Conservation (phyloP, 2,329 filamentous ascomycete genomes). For the Ascochyta viciae-villosae region DNA sequence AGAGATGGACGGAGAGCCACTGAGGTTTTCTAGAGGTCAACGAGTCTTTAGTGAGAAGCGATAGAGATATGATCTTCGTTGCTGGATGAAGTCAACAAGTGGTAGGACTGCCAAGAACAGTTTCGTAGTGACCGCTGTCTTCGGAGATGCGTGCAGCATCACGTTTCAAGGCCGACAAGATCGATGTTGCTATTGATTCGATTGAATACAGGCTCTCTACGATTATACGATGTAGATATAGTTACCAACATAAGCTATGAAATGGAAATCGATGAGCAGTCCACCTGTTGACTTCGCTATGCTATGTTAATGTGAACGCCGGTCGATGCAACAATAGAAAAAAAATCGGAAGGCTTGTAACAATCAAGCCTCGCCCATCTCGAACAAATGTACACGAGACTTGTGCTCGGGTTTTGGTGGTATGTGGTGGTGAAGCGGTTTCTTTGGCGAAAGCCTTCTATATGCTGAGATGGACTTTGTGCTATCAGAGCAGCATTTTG, state of each 20-base stretch:
- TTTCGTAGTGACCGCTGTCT: background rate
- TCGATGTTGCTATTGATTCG: background rate
- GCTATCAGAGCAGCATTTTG: constrained; percentile 65
- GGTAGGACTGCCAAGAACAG: constrained; percentile 1
- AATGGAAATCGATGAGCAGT: background rate
- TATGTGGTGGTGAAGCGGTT: constrained; percentile 52
- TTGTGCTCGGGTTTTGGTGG: constrained; percentile 51
- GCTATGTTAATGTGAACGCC: constrained; percentile 19
- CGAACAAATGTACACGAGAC: constrained; percentile 49
- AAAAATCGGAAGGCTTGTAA: background rate
- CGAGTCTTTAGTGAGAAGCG: background rate
- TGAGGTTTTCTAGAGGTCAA: background rate
- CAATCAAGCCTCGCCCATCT: constrained; percentile 42
- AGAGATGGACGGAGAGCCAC: background rate
- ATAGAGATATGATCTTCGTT: background rate
- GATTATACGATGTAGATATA: background rate
- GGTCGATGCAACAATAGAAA: constrained; percentile 11
- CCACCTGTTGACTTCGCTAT: constrained; percentile 14
- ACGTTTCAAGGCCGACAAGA: background rate
- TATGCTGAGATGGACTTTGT: constrained; percentile 48
- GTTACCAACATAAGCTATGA: background rate
- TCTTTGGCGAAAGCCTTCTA: constrained; percentile 50
- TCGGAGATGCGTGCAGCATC: background rate
- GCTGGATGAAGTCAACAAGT: background rate
- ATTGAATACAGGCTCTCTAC: background rate